Base-by-base conservation (phyloP, 495 filamentous ascomycete genomes). In the Annulohypoxylon nitens region DNA sequence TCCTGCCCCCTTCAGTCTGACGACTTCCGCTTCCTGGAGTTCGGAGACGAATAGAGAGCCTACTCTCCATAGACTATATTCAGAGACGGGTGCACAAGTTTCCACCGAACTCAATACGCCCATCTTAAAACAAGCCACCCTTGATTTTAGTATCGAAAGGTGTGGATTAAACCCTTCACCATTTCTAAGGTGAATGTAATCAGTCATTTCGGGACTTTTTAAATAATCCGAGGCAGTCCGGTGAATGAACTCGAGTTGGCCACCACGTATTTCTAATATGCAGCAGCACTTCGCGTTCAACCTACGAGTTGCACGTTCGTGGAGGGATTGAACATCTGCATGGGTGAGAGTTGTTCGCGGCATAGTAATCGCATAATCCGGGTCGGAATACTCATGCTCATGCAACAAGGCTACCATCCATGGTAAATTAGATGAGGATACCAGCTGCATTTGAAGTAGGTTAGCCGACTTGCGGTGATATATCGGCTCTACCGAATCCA, bases 211-310 rank as follows among this genome's bases (percentile, higher is more conserved):
- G 12, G 48, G 48, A 1, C 5, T 53, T 12, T 26, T 53, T 26
- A 53, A 26, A 26, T 53, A 53, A 9, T 53, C 48, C 8, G 48
- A 53, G 8, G 48, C 48, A 23, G 48, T 53, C 48, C 48, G 48
- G 26, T 53, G 48, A 11, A 53, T 53, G 20, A 25, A 53, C 20
- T 53, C 18, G 5, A 53, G 4, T 3, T 8, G 8, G 3, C 8
- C n/a, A 0, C 20, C 0, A 12, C 20, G 2, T 26, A 53, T 53
- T 11, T 53, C 48, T 26, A 53, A 2, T 26, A 53, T 23, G 48
- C 48, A 18, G 20, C 48, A 23, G 20, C 48, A 53, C 20, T 53
- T 53, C 26, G 48, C 48, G 26, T 26, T 53, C 20, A 53, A 53
- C 26, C 48, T 53, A 11, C 48, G 48, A 11, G 48, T 10, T 26